Base-by-base conservation (phyloP, 352 stramenopile species). In the Proteromonas lacertae region DNA sequence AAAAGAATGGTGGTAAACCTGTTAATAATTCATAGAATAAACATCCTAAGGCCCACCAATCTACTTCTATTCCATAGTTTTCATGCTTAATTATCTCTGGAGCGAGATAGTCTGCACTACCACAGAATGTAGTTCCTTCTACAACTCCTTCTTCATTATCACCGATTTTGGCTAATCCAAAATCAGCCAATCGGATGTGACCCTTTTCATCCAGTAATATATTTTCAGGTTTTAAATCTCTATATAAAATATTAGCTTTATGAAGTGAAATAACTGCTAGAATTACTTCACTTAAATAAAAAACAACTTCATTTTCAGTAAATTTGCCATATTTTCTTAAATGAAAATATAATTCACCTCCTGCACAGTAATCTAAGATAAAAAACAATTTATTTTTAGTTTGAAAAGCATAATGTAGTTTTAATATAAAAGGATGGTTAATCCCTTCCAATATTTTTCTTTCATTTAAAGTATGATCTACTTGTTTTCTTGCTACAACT, bases 281-380 rank as follows among this genome's bases (percentile, higher is more conserved):
- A 36, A 76, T 66, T 47, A 87, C 55, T 44, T 90, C 69, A 2
- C 72, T 72, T 0, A 56, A 59, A 46, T 90, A 91, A 51, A 90
- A 88, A 18, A 65, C 64, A 19, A 79, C 65, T 48, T 90, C 78
- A 12, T 68, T 56, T 53, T 95, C 78, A 31, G 84, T 68, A 50
- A 95, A 93, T 30, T 80, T 69, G 50, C 77, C 62, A 56, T 90
- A 81, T 25, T 71, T 59, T 28, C 66, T 90, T 7, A 94, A 53
- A 54, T 94, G 77, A 56, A 92, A 92, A 50, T 94, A 94, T 21
- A 97, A 59, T 50, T 95, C 82, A 20, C 84, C 84, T 7, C 84
- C 84, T 2, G 79, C 68, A 52, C 81, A 92, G 39, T 93, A 96
- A 55, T 97, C 84, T 17, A 95, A 60, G 24, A 93, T 80, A 29